These are phyloP conservation scores for Kockovaella imperatae DNA, from an alignment of 768 basidiomycete genomes.

Conservation along the genomic window DNA sequence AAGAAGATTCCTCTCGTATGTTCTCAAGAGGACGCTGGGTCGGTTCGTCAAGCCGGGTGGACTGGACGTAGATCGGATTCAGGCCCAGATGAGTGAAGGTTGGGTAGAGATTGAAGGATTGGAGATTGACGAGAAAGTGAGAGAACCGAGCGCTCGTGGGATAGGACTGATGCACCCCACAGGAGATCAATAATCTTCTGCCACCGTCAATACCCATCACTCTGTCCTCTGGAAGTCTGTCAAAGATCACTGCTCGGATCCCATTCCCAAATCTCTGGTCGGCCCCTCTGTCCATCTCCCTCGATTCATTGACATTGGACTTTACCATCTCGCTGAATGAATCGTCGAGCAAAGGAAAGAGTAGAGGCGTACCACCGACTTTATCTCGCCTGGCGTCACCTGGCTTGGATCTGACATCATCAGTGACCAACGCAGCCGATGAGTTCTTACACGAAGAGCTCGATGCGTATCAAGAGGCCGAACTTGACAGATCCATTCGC, in stretches of 20 bases:
- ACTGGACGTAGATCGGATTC: slow-evolving; percentile 75
- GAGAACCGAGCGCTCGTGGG: background rate
- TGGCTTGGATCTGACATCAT: slow-evolving; percentile 56
- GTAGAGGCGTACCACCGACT: slow-evolving; percentile 5
- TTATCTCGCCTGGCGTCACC: background rate
- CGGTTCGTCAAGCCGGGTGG: slow-evolving; percentile 83
- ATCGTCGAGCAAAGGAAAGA: slow-evolving; percentile 42
- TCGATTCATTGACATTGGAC: slow-evolving; percentile 35
- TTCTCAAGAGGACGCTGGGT: slow-evolving; percentile 73
- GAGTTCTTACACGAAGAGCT: slow-evolving; percentile 81
- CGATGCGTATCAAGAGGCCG: slow-evolving; percentile 60
- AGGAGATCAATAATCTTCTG: slow-evolving; percentile 75
- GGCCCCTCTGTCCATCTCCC: slow-evolving; percentile 29
- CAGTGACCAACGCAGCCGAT: slow-evolving; percentile 75
- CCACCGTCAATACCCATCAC: slow-evolving; percentile 55
- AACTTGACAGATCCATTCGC: slow-evolving; percentile 63
- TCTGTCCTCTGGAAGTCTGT: slow-evolving; percentile 64
- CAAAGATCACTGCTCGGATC: slow-evolving; percentile 66
- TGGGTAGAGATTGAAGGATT: slow-evolving; percentile 77
- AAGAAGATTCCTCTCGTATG: slow-evolving; percentile 78
- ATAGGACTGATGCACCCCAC: slow-evolving; percentile 4
- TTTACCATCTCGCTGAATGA: slow-evolving; percentile 12
- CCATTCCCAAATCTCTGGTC: slow-evolving; percentile 48
- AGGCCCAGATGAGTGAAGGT: slow-evolving; percentile 87
- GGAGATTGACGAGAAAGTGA: slow-evolving; percentile 65